phyloP scores from a whole-genome alignment of 83 land plant genomes.

The Thuja plicata region DNA sequence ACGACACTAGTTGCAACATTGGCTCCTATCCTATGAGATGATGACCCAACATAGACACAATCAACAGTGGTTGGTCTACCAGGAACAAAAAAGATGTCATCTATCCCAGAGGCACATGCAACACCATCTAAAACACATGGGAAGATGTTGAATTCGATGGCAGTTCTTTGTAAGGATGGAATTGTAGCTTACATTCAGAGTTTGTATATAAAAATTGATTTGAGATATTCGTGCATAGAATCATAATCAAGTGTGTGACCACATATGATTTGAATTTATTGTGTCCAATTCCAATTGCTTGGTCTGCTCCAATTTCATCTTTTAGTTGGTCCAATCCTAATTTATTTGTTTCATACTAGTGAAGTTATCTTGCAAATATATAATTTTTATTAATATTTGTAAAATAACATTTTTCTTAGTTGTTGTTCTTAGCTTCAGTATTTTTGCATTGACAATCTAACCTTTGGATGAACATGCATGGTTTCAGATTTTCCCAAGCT shows the following conservation, averaged over 20 bases:
- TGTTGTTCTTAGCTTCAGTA: background rate
- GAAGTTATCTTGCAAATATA: background rate
- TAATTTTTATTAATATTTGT: background rate
- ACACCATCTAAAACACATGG: background rate
- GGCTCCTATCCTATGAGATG: background rate
- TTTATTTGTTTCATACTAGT: background rate
- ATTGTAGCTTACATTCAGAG: background rate
- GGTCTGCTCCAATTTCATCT: background rate
- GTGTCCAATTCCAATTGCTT: background rate
- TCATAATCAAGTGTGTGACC: background rate
- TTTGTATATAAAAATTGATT: background rate
- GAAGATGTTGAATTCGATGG: conserved; percentile 6
- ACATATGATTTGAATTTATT: background rate
- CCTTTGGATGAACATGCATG: background rate
- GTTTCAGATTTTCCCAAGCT: background rate
- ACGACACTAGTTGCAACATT: background rate
- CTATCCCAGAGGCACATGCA: background rate
- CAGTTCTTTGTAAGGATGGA: conserved; percentile 10
- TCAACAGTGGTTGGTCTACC: background rate
- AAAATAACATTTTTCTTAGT: background rate
- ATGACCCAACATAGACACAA: background rate
- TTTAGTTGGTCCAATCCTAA: background rate
- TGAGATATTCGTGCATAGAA: background rate
- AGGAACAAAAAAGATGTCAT: background rate
- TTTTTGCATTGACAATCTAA: background rate